Evolutionary conservation across 495 filamentous ascomycete genomes (phyloP).

Genomic region (Penicillium lagena): DNA sequence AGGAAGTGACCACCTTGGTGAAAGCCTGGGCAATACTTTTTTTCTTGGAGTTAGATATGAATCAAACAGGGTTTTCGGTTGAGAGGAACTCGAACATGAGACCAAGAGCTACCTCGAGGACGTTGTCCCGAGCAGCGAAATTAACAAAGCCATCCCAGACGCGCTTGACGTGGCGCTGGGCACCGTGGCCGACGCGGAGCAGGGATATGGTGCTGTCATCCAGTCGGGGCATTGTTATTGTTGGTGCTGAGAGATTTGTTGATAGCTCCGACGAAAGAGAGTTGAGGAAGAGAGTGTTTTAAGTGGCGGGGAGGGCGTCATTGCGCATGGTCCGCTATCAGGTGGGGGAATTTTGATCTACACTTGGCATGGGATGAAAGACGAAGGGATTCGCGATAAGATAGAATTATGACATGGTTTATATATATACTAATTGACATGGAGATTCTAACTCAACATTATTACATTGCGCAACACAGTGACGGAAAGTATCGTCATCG

Average conservation of each 20-base stretch:
- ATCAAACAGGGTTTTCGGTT: background rate
- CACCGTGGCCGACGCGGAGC: conserved; percentile 22
- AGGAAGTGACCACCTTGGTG: conserved; percentile 63
- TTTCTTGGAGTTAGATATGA: conserved; percentile 13
- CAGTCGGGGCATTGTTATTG: conserved; percentile 24
- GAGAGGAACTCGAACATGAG: conserved; percentile 51
- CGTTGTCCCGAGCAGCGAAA: conserved; percentile 68
- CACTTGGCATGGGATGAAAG: too few relatives aligned
- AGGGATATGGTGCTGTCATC: conserved; percentile 21
- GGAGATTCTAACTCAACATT: too few relatives aligned
- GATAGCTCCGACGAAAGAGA: background rate
- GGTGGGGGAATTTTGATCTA: too few relatives aligned
- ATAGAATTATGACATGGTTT: too few relatives aligned
- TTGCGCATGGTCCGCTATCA: too few relatives aligned
- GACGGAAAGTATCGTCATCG: too few relatives aligned
- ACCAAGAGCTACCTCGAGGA: conserved; percentile 69
- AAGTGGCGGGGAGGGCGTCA: background rate
- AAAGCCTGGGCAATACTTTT: conserved; percentile 65
- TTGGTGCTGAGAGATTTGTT: background rate
- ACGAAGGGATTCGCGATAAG: too few relatives aligned
- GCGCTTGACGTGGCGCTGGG: conserved; percentile 27
- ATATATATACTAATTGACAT: too few relatives aligned
- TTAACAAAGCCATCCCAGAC: conserved; percentile 59
- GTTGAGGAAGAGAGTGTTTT: background rate
- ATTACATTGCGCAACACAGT: too few relatives aligned